A percentile compares a stretch with the other conserved stretches of the same genome.
phyloP scores from a whole-genome alignment of 805 yeast species.

The Ogataea philodendri region DNA sequence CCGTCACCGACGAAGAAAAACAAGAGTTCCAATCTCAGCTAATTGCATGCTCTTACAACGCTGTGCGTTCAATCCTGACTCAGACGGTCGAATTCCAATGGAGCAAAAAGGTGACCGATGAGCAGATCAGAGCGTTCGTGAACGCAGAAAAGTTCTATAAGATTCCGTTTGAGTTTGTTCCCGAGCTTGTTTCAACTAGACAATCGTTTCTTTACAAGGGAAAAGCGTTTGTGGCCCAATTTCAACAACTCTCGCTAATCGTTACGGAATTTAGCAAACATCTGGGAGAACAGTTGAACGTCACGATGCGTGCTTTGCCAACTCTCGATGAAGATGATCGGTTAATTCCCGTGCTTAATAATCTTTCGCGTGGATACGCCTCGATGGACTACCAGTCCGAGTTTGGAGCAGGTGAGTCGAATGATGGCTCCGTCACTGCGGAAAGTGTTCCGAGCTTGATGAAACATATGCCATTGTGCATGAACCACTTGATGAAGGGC shows the following conservation, averaged over 20 bases:
- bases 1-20: slow-evolving; percentile 64
- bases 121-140: slow-evolving; percentile 50
- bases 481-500: slow-evolving; percentile 44
- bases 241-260: slow-evolving; percentile 70
- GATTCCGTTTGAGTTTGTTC: slow-evolving; percentile 83
- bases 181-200: slow-evolving; percentile 72
- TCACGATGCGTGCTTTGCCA: slow-evolving; percentile 76
- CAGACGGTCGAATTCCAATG: slow-evolving; percentile 31
- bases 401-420: slow-evolving; percentile 18
- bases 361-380: slow-evolving; percentile 71
- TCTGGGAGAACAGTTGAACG: slow-evolving; percentile 51
- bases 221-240: slow-evolving; percentile 79
- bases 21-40: slow-evolving; percentile 45
- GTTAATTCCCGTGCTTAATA: slow-evolving; percentile 76
- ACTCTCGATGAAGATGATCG: slow-evolving; percentile 90
- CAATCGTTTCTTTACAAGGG: slow-evolving; percentile 68
- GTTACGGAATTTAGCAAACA: slow-evolving; percentile 62
- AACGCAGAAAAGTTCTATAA: slow-evolving; percentile 69
- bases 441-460: slow-evolving; percentile 54
- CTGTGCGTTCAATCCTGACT: slow-evolving; percentile 39
- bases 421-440: slow-evolving; percentile 48
- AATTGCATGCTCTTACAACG: slow-evolving; percentile 51
- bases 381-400: slow-evolving; percentile 43
- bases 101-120: slow-evolving; percentile 43
- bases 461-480: slow-evolving; percentile 79